These are phyloP conservation scores for Myotisia sp. DNA, from an alignment of 2,329 filamentous ascomycete species.

Conservation along the genomic window DNA sequence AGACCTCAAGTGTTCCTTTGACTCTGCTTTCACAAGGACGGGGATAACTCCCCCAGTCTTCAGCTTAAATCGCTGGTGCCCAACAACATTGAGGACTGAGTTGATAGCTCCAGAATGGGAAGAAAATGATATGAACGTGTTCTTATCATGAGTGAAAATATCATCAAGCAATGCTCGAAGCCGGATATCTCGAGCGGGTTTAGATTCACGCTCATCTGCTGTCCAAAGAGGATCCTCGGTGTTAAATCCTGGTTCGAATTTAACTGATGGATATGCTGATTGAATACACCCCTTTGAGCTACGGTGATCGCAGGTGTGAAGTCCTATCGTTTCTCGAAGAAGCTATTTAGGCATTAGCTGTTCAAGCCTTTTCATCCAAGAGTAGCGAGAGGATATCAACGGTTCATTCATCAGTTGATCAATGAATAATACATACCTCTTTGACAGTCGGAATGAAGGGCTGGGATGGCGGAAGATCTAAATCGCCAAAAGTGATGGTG, in stretches of 20 bases:
- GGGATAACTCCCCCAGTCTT: conserved; percentile 39
- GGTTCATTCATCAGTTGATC: not conserved
- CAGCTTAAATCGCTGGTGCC: conserved; percentile 35
- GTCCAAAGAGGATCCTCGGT: conserved; percentile 43
- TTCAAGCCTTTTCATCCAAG: not conserved
- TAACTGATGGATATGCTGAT: conserved; percentile 35
- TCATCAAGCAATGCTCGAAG: conserved; percentile 37
- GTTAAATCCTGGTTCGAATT: conserved; percentile 39
- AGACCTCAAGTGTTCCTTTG: too few species aligned
- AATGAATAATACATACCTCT: conserved; percentile 35
- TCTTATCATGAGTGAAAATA: conserved; percentile 36
- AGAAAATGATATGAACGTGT: conserved; percentile 40
- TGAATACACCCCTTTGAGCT: conserved; percentile 36
- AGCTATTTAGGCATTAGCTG: conserved; percentile 18
- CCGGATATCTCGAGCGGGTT: conserved; percentile 35
- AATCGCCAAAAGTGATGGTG: conserved; percentile 37
- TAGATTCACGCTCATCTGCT: conserved; percentile 35
- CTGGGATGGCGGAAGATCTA: conserved; percentile 31
- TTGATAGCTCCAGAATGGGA: conserved; percentile 46
- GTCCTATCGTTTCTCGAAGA: conserved; percentile 44
- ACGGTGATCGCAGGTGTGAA: conserved; percentile 48
- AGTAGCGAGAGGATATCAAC: too few species aligned
- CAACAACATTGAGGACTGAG: conserved; percentile 35
- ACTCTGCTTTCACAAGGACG: conserved; percentile 34
- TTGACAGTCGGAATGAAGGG: conserved; percentile 44